Percentiles rank a stretch among this genome's conserved stretches.
Evolutionary conservation across 2,329 filamentous ascomycete genomes (phyloP).

Genomic region (Fusarium sp.): DNA sequence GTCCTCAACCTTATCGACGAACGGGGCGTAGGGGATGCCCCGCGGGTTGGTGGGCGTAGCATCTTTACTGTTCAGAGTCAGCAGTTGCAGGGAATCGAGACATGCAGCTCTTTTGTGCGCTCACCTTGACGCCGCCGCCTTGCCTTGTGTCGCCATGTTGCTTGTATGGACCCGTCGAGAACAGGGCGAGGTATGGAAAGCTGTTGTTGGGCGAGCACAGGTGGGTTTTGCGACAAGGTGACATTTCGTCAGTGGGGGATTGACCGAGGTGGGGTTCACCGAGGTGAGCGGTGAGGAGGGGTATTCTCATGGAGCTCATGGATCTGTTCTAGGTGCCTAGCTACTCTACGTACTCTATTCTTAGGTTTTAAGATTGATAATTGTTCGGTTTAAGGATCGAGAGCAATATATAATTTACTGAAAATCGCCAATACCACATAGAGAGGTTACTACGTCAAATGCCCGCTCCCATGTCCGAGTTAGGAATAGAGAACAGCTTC

Average conservation of each 20-base stretch:
- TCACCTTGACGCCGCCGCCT: conserved; percentile 52
- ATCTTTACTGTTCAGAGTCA: conserved; percentile 55
- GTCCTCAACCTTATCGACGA: conserved; percentile 90
- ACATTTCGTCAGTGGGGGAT: conserved; percentile 48
- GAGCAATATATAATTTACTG: too few relatives aligned
- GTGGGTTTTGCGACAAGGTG: conserved; percentile 45
- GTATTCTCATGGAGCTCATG: conserved; percentile 21
- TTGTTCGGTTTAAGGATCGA: too few relatives aligned
- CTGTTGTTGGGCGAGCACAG: conserved; percentile 36
- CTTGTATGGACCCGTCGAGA: conserved; percentile 35
- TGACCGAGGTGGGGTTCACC: conserved; percentile 41
- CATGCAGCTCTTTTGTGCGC: conserved; percentile 2
- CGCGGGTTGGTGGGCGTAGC: conserved; percentile 77
- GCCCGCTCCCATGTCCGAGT: not conserved
- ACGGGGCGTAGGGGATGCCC: conserved; percentile 85
- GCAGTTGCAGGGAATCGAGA: conserved; percentile 1
- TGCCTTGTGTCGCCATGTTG: conserved; percentile 57
- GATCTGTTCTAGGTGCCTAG: not conserved
- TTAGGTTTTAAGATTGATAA: too few relatives aligned
- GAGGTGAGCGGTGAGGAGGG: conserved; percentile 46
- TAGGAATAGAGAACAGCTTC: not conserved
- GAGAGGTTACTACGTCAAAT: not conserved
- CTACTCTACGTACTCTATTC: not conserved
- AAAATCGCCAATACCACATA: too few relatives aligned
- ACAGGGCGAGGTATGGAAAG: conserved; percentile 37